Evolutionary conservation across 2,329 filamentous ascomycete genomes (phyloP).

Genomic region (Polytolypa hystricis): DNA sequence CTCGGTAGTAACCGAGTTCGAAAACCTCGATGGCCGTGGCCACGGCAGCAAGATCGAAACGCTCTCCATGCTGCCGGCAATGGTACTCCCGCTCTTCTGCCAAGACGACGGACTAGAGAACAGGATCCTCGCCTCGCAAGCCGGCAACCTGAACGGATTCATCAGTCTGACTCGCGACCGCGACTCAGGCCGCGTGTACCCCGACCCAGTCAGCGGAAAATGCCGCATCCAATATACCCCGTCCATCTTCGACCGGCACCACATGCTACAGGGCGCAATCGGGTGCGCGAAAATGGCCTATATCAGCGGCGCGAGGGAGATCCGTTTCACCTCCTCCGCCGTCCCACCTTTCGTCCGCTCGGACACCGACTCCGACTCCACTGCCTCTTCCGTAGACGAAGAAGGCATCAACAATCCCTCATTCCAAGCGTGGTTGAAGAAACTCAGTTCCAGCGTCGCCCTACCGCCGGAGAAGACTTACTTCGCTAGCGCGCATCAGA

Average conservation of each 20-base stretch:
- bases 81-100: conserved; percentile 50
- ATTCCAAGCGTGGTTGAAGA: conserved; percentile 45
- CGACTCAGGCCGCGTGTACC: conserved; percentile 61
- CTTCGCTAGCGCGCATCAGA: conserved; percentile 40
- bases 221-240: conserved; percentile 59
- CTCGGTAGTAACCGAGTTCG: conserved; percentile 61
- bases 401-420: conserved; percentile 42
- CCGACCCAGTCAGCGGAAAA: conserved; percentile 56
- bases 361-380: conserved; percentile 12
- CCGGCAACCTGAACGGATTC: conserved; percentile 58
- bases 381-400: conserved; percentile 13
- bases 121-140: conserved; percentile 59
- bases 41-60: conserved; percentile 77
- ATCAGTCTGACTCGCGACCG: conserved; percentile 67
- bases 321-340: conserved; percentile 54
- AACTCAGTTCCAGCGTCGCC: conserved; percentile 37
- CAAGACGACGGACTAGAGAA: conserved; percentile 60
- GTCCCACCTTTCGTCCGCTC: conserved; percentile 51
- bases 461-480: conserved; percentile 34
- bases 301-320: conserved; percentile 68
- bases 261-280: conserved; percentile 60
- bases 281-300: conserved; percentile 67
- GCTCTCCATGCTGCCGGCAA: conserved; percentile 60
- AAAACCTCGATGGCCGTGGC: conserved; percentile 67
- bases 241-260: conserved; percentile 59